phyloP scores from a whole-genome alignment of 2,329 filamentous ascomycete genomes.

The Botrytis fragariae region DNA sequence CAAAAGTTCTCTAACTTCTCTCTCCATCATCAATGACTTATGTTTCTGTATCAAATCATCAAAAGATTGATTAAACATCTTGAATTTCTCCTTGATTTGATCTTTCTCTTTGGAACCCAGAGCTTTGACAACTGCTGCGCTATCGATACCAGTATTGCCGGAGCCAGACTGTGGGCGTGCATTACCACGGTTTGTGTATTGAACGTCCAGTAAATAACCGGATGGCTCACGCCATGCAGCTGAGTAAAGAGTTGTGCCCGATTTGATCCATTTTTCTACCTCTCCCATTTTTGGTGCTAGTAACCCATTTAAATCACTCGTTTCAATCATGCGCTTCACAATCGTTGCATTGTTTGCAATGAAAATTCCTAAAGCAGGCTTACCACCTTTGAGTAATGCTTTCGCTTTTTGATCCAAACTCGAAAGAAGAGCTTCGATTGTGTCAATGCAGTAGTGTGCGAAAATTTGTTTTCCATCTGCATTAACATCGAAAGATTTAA shows the following conservation, averaged over 20 bases:
- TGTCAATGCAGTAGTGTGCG: slow-evolving; percentile 84
- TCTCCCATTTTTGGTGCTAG: slow-evolving; percentile 64
- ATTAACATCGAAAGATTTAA: slow-evolving; percentile 80
- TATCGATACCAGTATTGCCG: slow-evolving; percentile 61
- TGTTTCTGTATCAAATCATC: slow-evolving; percentile 84
- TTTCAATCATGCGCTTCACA: slow-evolving; percentile 78
- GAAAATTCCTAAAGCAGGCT: slow-evolving; percentile 81
- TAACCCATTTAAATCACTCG: slow-evolving; percentile 73
- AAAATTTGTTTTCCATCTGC: slow-evolving; percentile 88
- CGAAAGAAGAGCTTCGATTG: slow-evolving; percentile 75
- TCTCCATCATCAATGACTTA: slow-evolving; percentile 84
- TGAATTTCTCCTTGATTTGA: slow-evolving; percentile 93
- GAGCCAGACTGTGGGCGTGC: slow-evolving; percentile 68
- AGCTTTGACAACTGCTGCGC: slow-evolving; percentile 77
- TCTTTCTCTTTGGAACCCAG: slow-evolving; percentile 91
- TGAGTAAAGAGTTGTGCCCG: slow-evolving; percentile 75
- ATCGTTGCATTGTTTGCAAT: slow-evolving; percentile 84
- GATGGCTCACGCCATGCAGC: slow-evolving; percentile 88
- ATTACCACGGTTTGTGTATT: slow-evolving; percentile 74
- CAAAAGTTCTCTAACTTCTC: slow-evolving; percentile 78
- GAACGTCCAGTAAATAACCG: slow-evolving; percentile 80
- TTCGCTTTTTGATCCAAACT: slow-evolving; percentile 74
- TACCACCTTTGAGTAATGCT: slow-evolving; percentile 65
- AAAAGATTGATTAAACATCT: slow-evolving; percentile 84
- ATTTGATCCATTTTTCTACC: slow-evolving; percentile 84